These are phyloP conservation scores for Plenodomus tracheiphilus DNA, from an alignment of 2,329 filamentous ascomycete species.

Conservation along the genomic window DNA sequence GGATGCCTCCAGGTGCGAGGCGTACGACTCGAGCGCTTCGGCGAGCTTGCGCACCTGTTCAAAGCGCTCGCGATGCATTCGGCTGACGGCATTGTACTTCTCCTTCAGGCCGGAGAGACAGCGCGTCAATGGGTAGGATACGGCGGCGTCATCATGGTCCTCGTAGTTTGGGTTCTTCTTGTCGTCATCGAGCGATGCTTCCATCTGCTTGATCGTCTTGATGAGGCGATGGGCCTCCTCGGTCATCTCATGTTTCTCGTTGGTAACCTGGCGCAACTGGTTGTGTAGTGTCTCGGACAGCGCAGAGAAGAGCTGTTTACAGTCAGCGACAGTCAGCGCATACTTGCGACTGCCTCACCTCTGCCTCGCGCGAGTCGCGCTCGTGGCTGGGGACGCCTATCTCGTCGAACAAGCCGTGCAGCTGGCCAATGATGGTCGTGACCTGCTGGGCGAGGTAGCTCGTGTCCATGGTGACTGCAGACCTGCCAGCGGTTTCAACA, in stretches of 20 bases:
- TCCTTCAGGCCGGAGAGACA: slow-evolving; percentile 83
- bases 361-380: slow-evolving; percentile 83
- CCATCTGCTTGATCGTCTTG: slow-evolving; percentile 89
- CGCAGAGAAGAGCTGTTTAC: slow-evolving; percentile 77
- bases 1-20: slow-evolving; percentile 86
- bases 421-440: slow-evolving; percentile 87
- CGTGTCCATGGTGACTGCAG: slow-evolving; percentile 70
- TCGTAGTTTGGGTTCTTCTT: slow-evolving; percentile 68
- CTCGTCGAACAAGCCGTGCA: slow-evolving; percentile 95
- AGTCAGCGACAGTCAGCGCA: slow-evolving; percentile 4
- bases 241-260: slow-evolving; percentile 87
- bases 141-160: slow-evolving; percentile 68
- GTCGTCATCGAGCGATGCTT: slow-evolving; percentile 80
- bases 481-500: slow-evolving; percentile 39
- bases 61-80: slow-evolving; percentile 85
- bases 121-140: slow-evolving; percentile 80
- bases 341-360: slow-evolving; percentile 60
- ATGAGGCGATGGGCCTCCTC: slow-evolving; percentile 87
- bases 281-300: slow-evolving; percentile 90
- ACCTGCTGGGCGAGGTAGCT: slow-evolving; percentile 94
- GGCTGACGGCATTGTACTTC: slow-evolving; percentile 78
- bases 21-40: slow-evolving; percentile 92
- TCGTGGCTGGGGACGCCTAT: slow-evolving; percentile 95
- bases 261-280: slow-evolving; percentile 81
- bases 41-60: slow-evolving; percentile 97